Evolutionary conservation across 371 early-diverging fungal genomes (phyloP).

Genomic region (Mortierella sp.): DNA sequence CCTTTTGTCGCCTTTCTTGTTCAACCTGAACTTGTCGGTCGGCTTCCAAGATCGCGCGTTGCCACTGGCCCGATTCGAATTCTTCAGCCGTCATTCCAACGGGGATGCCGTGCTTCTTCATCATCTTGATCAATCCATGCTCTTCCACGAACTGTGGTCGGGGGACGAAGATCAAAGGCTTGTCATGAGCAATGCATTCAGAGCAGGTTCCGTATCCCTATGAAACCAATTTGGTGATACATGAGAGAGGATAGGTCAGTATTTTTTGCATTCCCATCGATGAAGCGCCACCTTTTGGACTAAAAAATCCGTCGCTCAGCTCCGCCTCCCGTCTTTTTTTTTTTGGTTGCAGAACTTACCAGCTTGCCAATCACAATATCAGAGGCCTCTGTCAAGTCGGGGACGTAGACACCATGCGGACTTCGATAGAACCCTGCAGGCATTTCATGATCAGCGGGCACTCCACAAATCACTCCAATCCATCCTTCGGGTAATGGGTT

Average conservation of each 20-base stretch:
- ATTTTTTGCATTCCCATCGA: too few relatives aligned
- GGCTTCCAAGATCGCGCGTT: constrained; percentile 50
- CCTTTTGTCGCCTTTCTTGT: constrained; percentile 17
- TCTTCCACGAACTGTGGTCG: constrained; percentile 86
- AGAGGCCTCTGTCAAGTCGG: constrained; percentile 78
- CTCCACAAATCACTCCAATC: constrained; percentile 80
- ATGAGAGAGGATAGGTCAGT: too few relatives aligned
- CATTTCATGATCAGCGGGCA: constrained; percentile 61
- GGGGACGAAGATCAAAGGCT: constrained; percentile 81
- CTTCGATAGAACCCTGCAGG: constrained; percentile 69
- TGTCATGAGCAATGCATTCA: constrained; percentile 79
- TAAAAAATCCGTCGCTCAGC: too few relatives aligned
- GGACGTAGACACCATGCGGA: constrained; percentile 75
- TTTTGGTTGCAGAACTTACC: constrained; percentile 43
- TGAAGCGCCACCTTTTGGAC: too few relatives aligned
- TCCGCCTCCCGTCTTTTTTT: too few relatives aligned
- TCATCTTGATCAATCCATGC: constrained; percentile 71
- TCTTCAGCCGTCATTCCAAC: constrained; percentile 70
- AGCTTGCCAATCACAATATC: constrained; percentile 83
- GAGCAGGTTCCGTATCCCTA: constrained; percentile 87
- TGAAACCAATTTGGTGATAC: too few relatives aligned
- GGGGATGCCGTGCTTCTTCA: constrained; percentile 71
- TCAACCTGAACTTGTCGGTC: constrained; percentile 39
- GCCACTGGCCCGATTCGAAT: constrained; percentile 73
- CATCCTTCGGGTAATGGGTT: constrained; percentile 77